Percentiles rank a stretch among this genome's conserved stretches.
Evolutionary conservation across 495 filamentous ascomycete species (phyloP).

Genomic region (Choiromyces venosus): DNA sequence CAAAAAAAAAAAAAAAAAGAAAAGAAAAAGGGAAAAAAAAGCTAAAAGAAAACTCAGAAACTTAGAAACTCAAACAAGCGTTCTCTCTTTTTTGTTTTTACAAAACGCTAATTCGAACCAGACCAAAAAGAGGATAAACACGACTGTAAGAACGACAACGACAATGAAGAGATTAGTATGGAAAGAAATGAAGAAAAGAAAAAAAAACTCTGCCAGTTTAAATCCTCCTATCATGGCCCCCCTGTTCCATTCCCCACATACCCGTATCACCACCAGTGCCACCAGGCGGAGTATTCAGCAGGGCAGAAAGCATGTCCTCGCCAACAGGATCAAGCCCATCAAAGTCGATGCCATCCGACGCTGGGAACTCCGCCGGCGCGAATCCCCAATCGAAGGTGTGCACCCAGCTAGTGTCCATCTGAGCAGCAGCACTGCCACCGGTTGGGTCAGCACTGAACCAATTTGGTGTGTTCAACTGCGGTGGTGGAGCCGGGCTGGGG

Average conservation of each 20-base stretch:
- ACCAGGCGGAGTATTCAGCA: constrained; percentile 8
- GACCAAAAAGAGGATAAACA: constrained; percentile 1
- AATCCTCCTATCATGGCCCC: constrained; percentile 19
- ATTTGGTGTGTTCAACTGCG: constrained; percentile 10
- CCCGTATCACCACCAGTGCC: constrained; percentile 25
- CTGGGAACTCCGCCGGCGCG: neutral
- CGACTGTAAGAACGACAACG: neutral
- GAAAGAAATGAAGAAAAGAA: constrained; percentile 8
- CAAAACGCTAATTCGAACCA: neutral
- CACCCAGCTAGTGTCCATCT: constrained; percentile 31
- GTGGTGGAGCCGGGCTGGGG: constrained; percentile 8
- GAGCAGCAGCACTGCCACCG: neutral
- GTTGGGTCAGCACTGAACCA: constrained; percentile 15
- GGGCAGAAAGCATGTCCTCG: constrained; percentile 17
- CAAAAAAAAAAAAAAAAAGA: too few relatives aligned
- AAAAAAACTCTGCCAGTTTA: neutral
- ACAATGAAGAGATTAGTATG: constrained; percentile 1
- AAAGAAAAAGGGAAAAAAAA: too few relatives aligned
- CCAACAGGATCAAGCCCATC: constrained; percentile 17
- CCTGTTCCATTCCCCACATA: constrained; percentile 36
- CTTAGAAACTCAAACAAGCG: neutral
- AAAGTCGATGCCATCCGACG: constrained; percentile 17
- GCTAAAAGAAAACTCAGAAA: too few relatives aligned
- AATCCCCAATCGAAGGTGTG: constrained; percentile 20
- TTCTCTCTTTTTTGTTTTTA: neutral